Evolutionary conservation across 257 asterid genomes (phyloP), one percentile per base, ranked within the genome.

Genomic region (Solanum stenotomum): DNA sequence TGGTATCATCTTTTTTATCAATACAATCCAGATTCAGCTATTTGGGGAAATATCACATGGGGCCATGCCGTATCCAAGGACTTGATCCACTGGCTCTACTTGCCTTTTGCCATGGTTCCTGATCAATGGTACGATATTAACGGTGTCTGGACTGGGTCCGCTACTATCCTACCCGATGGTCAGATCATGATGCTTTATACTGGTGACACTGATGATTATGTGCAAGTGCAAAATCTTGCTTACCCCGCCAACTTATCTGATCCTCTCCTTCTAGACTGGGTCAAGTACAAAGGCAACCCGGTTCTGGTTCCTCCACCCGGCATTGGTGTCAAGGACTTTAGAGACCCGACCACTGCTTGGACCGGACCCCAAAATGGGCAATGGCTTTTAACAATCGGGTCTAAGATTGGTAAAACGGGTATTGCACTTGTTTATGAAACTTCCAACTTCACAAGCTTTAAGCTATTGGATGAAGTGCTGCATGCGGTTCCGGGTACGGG

Each of bases 281-380:
- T 91, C 89, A 95, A 95, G 93, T 91, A 93, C 89, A 84, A 90
- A 37, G 90, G 56, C 4, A 96, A 96, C 76, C 98, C 98, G 75
- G 94, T 96, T 10, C 25, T 96, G 86, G 89, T 92, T 86, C 98
- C 98, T 4, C 98, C 98, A 1, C 98, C 95, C 6, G 98, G 98
- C 1, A 93, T 96, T 15, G 98, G 95, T 4, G 0, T 15, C 5
- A 92, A 78, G 87, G 98, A 96, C 83, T 96, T 96, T 27, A 75
- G 98, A 87, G 98, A 96, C 90, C 98, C 98, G 9, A 94, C 98
- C 3, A 95, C 98, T 9, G 98, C 98, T 2, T 96, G 98, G 98
- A 91, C 90, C 3, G 91, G 93, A 61, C 95, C 94, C 0, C 90
- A 86, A 33, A 94, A 95, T 2, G 90, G 90, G 74, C 92, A 87